These are phyloP conservation scores for Rosa multiflora DNA, from an alignment of 306 rosid genomes.

Conservation along the genomic window DNA sequence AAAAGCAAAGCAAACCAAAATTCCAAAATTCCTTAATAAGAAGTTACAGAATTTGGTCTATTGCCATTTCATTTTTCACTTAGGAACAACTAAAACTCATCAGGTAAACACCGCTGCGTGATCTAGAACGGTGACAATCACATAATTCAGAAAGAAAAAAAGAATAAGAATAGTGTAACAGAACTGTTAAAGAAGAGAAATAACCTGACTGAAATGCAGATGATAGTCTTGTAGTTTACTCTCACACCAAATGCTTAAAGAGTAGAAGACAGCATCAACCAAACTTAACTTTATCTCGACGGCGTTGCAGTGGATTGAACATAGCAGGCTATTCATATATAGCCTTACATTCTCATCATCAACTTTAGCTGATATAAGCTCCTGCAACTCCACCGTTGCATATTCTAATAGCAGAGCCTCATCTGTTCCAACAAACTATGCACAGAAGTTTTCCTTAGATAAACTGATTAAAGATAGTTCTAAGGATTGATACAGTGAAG, in stretches of 20 bases:
- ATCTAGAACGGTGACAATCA: background rate
- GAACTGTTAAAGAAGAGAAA: constrained; percentile 11
- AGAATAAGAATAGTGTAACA: constrained; percentile 9
- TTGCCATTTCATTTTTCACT: background rate
- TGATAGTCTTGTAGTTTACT: constrained; percentile 54
- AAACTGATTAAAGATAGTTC: constrained; percentile 2
- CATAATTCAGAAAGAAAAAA: background rate
- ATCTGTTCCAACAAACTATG: constrained; percentile 48
- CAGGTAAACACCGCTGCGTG: constrained; percentile 6
- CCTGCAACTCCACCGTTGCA: constrained; percentile 44
- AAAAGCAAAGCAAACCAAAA: background rate
- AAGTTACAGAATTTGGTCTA: background rate
- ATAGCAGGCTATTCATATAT: constrained; percentile 38
- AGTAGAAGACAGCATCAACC: constrained; percentile 46
- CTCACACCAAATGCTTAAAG: constrained; percentile 50
- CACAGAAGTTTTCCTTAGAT: constrained; percentile 25
- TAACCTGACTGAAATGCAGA: constrained; percentile 52
- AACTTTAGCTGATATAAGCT: constrained; percentile 33
- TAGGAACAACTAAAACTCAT: background rate
- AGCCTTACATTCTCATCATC: constrained; percentile 30
- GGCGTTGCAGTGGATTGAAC: constrained; percentile 33
- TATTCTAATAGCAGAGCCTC: constrained; percentile 44
- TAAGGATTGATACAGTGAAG: background rate
- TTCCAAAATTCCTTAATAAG: background rate
- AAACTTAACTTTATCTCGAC: constrained; percentile 38